Evolutionary conservation across 2,329 filamentous ascomycete genomes (phyloP), one percentile per base, ranked within the genome.

Genomic region (Hypoxylon sp.): DNA sequence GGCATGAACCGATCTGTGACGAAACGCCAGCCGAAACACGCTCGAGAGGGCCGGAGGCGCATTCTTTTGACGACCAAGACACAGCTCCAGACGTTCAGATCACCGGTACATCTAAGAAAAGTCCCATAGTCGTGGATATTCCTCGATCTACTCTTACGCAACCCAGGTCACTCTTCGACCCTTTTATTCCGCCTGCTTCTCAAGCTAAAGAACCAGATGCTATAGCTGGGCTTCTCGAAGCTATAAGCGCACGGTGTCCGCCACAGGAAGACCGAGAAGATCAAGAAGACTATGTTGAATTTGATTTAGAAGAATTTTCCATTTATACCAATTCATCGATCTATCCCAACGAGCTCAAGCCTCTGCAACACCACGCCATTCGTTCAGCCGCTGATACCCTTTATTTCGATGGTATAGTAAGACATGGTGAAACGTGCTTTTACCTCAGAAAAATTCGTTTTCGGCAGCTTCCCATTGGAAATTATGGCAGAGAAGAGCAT

Each of bases 391-490:
- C 77, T 76, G 38, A 74, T 72, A 14, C 71, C 65, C 3, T 87
- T 55, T 85, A 80, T 46, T 87, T 92, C 36, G 87, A 92, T 67
- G 91, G 91, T 0, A 73, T 85, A 0, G 74, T 93, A 0, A 83
- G 80, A 7, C 60, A 80, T 2, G 84, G 83, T 0, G 70, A 76
- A 0, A 59, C 30, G 18, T 74, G 55, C 2, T 79, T 79, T 40
- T 91, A 85, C 59, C 81, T 95, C 0, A 77, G 85, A 46, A 78
- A 74, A 0, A 79, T 92, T 0, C 78, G 81, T 0, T 91, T 95
- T 48, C 72, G 77, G 0, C 79, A 83, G 0, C 77, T 91, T 1
- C 88, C 90, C 0, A 83, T 96, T 9, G 90, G 88, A 1, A 88
- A 88, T 26, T 93, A 93, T 72, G 87, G 86, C 0, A 58, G 66